These are phyloP conservation scores for Camelina hispida DNA, from an alignment of 345 rosid genomes.

Conservation along the genomic window DNA sequence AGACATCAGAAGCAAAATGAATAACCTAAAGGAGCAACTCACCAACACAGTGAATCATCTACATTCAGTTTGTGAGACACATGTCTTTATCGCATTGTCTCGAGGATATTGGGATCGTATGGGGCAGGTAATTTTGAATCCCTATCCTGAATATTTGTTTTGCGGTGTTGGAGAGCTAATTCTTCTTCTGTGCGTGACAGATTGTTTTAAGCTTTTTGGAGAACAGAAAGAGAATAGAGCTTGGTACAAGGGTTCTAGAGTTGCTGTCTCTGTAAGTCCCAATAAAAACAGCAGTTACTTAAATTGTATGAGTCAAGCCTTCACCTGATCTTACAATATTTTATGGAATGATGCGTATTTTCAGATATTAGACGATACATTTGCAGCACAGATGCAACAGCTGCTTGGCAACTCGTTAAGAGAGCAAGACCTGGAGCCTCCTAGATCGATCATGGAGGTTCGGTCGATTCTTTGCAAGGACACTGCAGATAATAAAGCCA, in stretches of 20 bases:
- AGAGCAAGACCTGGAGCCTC: slow-evolving; percentile 91
- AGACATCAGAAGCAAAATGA: slow-evolving; percentile 77
- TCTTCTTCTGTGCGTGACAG: slow-evolving; percentile 46
- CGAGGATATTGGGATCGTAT: slow-evolving; percentile 96
- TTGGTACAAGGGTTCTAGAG: slow-evolving; percentile 90
- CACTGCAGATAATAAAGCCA: slow-evolving; percentile 69
- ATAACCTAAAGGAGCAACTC: slow-evolving; percentile 82
- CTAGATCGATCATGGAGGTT: slow-evolving; percentile 90
- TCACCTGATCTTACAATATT: background rate
- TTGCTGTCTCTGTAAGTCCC: slow-evolving; percentile 76
- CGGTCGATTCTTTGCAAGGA: slow-evolving; percentile 95
- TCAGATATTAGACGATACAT: slow-evolving; percentile 94
- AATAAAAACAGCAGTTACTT: background rate
- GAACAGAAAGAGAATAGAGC: slow-evolving; percentile 93
- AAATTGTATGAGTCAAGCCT: background rate
- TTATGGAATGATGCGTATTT: background rate
- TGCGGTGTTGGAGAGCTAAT: slow-evolving; percentile 17
- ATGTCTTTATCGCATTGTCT: slow-evolving; percentile 78
- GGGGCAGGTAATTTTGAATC: slow-evolving; percentile 70
- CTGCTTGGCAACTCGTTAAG: slow-evolving; percentile 82
- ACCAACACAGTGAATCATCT: slow-evolving; percentile 77
- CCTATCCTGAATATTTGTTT: background rate
- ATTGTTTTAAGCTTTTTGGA: slow-evolving; percentile 89
- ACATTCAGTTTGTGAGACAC: slow-evolving; percentile 73
- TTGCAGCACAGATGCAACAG: slow-evolving; percentile 95